Evolutionary conservation across 192 early-diverging fungal genomes (phyloP).

Genomic region (Coemansia javaensis): DNA sequence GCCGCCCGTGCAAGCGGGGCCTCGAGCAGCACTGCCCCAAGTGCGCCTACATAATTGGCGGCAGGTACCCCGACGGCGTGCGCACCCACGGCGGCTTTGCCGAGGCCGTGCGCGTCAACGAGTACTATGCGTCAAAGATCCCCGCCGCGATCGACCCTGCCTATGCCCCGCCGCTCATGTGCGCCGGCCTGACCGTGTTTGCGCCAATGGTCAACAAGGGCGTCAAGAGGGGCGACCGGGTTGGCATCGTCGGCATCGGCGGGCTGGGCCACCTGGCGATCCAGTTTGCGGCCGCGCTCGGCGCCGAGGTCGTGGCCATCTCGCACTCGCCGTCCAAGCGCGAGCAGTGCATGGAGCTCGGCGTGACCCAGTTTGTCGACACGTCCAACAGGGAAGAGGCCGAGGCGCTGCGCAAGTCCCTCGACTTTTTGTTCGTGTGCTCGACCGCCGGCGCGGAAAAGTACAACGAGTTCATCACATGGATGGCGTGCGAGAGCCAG

Average conservation of each 20-base stretch:
- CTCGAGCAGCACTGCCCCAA: slow-evolving; percentile 44
- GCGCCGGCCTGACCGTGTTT: slow-evolving; percentile 78
- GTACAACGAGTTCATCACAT: slow-evolving; percentile 47
- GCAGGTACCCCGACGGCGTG: slow-evolving; percentile 50
- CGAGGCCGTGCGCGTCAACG: slow-evolving; percentile 57
- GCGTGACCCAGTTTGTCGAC: slow-evolving; percentile 53
- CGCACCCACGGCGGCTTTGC: slow-evolving; percentile 57
- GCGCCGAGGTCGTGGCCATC: slow-evolving; percentile 52
- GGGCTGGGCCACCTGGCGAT: slow-evolving; percentile 72
- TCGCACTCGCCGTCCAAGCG: slow-evolving; percentile 59
- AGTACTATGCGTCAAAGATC: slow-evolving; percentile 64
- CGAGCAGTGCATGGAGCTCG: slow-evolving; percentile 52
- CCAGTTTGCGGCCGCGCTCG: slow-evolving; percentile 56
- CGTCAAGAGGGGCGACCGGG: slow-evolving; percentile 58
- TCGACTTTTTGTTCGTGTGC: slow-evolving; percentile 37
- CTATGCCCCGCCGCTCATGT: slow-evolving; percentile 70
- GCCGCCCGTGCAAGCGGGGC: slow-evolving; percentile 48
- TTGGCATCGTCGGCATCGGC: slow-evolving; percentile 76
- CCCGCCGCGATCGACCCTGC: slow-evolving; percentile 49
- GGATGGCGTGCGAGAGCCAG: slow-evolving; percentile 56
- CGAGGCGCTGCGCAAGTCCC: slow-evolving; percentile 7
- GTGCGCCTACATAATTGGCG: slow-evolving; percentile 50
- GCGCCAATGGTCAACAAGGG: slow-evolving; percentile 59
- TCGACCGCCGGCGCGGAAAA: slow-evolving; percentile 26
- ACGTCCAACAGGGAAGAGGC: slow-evolving; percentile 26